Conservation (phyloP, 2,329 filamentous ascomycete genomes). For the Alternaria sp. region DNA sequence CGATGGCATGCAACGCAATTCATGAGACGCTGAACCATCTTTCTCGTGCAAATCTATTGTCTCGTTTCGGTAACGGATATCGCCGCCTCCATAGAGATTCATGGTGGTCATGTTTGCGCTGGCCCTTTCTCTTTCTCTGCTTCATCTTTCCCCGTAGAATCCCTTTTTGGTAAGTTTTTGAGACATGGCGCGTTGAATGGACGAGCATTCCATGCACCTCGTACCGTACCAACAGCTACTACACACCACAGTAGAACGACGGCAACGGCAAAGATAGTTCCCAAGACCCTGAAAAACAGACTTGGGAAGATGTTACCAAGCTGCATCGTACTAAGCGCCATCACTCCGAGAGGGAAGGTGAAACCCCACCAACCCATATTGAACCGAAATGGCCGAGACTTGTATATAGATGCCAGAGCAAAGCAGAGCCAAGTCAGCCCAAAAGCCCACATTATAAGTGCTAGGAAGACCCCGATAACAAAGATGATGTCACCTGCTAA, state of each 20-base stretch:
- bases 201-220: slow-evolving; percentile 58
- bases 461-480: slow-evolving; percentile 63
- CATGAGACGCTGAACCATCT: neutral
- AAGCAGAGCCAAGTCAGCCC: slow-evolving; percentile 64
- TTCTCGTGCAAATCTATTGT: neutral
- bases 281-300: slow-evolving; percentile 64
- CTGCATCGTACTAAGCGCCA: slow-evolving; percentile 59
- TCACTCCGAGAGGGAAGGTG: slow-evolving; percentile 67
- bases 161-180: slow-evolving; percentile 41
- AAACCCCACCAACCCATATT: slow-evolving; percentile 72
- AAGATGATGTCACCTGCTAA: slow-evolving; percentile 63
- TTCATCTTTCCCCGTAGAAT: slow-evolving; percentile 20
- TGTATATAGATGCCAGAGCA: slow-evolving; percentile 60
- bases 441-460: slow-evolving; percentile 66
- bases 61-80: neutral
- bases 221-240: slow-evolving; percentile 60
- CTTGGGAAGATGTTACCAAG: slow-evolving; percentile 63
- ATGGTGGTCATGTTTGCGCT: neutral
- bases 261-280: slow-evolving; percentile 62
- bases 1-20: neutral
- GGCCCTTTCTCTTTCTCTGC: slow-evolving; percentile 30
- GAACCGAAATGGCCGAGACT: slow-evolving; percentile 61
- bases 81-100: neutral
- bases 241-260: slow-evolving; percentile 66
- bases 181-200: slow-evolving; percentile 66